Base-by-base conservation (phyloP, 805 yeast species). In the Candida mattraensis region DNA sequence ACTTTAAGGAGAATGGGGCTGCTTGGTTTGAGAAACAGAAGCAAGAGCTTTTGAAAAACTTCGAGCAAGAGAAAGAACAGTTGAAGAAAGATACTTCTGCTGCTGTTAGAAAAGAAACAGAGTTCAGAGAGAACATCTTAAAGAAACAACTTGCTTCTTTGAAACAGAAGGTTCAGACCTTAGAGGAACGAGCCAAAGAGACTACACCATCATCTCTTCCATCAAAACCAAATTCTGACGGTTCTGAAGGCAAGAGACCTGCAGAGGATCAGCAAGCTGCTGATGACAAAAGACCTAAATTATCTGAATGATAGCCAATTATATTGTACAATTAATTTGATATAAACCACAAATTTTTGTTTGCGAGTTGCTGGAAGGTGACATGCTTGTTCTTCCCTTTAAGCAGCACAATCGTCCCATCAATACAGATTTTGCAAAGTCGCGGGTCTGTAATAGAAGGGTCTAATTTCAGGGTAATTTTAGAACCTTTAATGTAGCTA, bases 351-450 rank as follows among this genome's bases (percentile, higher is more conserved):
- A 34, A 21, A 3, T 30, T 31, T 5, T 18, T 13, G 6, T 20
- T 16, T 13, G 15, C 30, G 12, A 23, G 13, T 12, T 14, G 7
- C 28, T 15, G n/a, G 33, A 44, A 33, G 7, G 33, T 25, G 18
- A 44, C 41, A 4, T 28, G 15, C 11, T 18, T 18, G 13, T 30
- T 26, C 20, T 23, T 27, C 10, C 42, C 47, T 7, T 35, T 39
- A 9, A 53, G 11, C 18, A 34, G 22, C 12, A 72, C 51, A 2
- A 76, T 78, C 13, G 72, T 60, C 0, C 93, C 93, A 56, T 83
- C 93, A 9, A 83, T 51, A 50, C 91, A 83, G 54, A 81, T 69
- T 21, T 87, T 61, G 42, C 73, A 60, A n/a, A 63, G 50, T 9
- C 49, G 51, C 7, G 50, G 53, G 26, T 64, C 69, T 3, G 45